These are phyloP conservation scores for Cryptococcus floricola DNA, from an alignment of 1,284 basidiomycete genomes.

Conservation along the genomic window DNA sequence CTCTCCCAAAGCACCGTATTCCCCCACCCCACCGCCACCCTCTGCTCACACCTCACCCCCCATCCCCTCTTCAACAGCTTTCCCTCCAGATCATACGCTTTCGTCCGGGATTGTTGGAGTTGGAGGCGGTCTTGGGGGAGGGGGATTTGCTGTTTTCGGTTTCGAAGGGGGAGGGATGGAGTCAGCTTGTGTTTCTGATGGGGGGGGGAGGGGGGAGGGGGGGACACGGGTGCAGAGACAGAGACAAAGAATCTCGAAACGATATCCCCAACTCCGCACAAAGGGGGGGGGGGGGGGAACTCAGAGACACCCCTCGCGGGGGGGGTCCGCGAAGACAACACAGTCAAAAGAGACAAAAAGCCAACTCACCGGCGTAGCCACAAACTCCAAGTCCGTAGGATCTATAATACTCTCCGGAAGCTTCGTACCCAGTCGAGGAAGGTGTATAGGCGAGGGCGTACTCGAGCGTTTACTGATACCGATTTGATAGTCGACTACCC, in stretches of 20 bases:
- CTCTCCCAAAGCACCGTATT: slow-evolving; percentile 72
- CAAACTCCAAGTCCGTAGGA: background rate
- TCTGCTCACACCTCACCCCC: slow-evolving; percentile 67
- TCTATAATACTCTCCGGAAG: slow-evolving; percentile 7
- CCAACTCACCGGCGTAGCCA: background rate
- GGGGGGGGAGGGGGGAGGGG: background rate
- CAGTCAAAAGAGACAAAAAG: background rate
- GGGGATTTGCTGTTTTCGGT: slow-evolving; percentile 35
- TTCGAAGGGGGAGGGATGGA: slow-evolving; percentile 1
- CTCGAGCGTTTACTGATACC: slow-evolving; percentile 80
- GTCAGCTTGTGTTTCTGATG: background rate
- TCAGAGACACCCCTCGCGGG: background rate
- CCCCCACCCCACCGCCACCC: slow-evolving; percentile 55
- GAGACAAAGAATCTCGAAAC: too few species aligned
- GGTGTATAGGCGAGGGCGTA: slow-evolving; percentile 62
- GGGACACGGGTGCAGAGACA: background rate
- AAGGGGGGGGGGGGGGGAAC: too few species aligned
- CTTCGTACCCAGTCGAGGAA: slow-evolving; percentile 54
- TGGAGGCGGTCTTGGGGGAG: slow-evolving; percentile 52
- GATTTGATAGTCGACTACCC: slow-evolving; percentile 63
- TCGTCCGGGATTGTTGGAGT: slow-evolving; percentile 42
- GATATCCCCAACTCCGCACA: slow-evolving; percentile 12
- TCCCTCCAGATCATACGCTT: slow-evolving; percentile 64
- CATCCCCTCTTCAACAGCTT: slow-evolving; percentile 63
- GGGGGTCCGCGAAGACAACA: too few species aligned